A percentile compares a stretch with the other conserved stretches of the same genome.
These are phyloP conservation scores for Grigorovia yakushimaensis DNA, from an alignment of 805 yeast genomes.

Conservation along the genomic window DNA sequence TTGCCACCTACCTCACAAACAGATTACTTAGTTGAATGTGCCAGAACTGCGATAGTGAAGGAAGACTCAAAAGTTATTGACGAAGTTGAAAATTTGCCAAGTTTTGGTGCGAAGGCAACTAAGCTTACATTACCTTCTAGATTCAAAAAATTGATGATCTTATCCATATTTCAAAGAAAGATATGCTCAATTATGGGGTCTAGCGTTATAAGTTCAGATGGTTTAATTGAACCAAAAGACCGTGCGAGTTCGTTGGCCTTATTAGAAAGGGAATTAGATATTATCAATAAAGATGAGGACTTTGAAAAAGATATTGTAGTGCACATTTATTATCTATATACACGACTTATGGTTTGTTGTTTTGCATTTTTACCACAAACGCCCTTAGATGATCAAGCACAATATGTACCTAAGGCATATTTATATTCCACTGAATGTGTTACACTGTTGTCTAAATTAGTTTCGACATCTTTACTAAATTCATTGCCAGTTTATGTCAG, in stretches of 20 bases:
- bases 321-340: slow-evolving; percentile 70
- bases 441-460: slow-evolving; percentile 62
- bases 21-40: slow-evolving; percentile 73
- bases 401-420: slow-evolving; percentile 74
- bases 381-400: slow-evolving; percentile 76
- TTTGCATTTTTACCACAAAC: slow-evolving; percentile 89
- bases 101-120: not conserved
- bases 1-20: slow-evolving; percentile 79
- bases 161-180: slow-evolving; percentile 77
- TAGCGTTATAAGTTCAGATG: slow-evolving; percentile 78
- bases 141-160: slow-evolving; percentile 60
- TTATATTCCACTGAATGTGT: slow-evolving; percentile 71
- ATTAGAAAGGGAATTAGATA: slow-evolving; percentile 67
- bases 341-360: slow-evolving; percentile 71
- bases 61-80: slow-evolving; percentile 14
- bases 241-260: slow-evolving; percentile 74
- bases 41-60: slow-evolving; percentile 47
- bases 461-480: slow-evolving; percentile 58
- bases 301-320: slow-evolving; percentile 57
- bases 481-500: slow-evolving; percentile 82
- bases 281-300: slow-evolving; percentile 54
- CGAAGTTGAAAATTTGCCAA: slow-evolving; percentile 11
- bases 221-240: slow-evolving; percentile 72
- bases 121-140: slow-evolving; percentile 44
- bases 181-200: slow-evolving; percentile 80